Evolutionary conservation across 2,329 filamentous ascomycete genomes (phyloP).

Genomic region (Plenodomus lindquistii): DNA sequence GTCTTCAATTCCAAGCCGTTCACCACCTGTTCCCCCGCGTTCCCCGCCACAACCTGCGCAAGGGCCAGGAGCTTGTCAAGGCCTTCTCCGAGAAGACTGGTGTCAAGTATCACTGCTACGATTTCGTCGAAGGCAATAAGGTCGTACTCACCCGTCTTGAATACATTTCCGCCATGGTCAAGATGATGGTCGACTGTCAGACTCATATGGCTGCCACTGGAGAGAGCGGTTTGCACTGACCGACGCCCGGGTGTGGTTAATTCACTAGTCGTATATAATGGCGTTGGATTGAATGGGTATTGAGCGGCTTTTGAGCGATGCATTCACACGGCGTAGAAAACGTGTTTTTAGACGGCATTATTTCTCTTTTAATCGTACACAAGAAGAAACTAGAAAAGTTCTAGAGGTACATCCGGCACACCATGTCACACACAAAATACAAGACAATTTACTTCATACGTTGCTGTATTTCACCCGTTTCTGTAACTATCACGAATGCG

Average conservation of each 20-base stretch:
- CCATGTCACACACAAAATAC: too few species aligned
- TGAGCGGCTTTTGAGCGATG: too few species aligned
- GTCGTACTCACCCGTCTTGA: slow-evolving; percentile 75
- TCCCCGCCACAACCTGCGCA: slow-evolving; percentile 80
- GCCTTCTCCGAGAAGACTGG: slow-evolving; percentile 81
- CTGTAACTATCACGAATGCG: too few species aligned
- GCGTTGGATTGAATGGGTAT: too few species aligned
- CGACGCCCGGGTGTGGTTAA: slow-evolving; percentile 7
- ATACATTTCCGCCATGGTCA: slow-evolving; percentile 79
- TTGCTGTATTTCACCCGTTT: too few species aligned
- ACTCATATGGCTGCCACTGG: slow-evolving; percentile 45
- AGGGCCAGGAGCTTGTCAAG: slow-evolving; percentile 73
- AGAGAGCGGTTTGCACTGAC: slow-evolving; percentile 41
- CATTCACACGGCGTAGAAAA: too few species aligned
- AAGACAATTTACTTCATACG: too few species aligned
- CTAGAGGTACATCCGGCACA: too few species aligned
- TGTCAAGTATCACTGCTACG: slow-evolving; percentile 84
- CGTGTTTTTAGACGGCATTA: too few species aligned
- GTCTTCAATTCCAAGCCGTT: slow-evolving; percentile 86
- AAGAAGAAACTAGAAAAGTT: too few species aligned
- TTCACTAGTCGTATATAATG: background rate
- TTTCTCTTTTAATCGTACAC: too few species aligned
- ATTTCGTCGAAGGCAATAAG: slow-evolving; percentile 82
- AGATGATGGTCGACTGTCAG: slow-evolving; percentile 52
- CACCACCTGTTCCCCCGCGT: slow-evolving; percentile 85